A percentile compares a stretch with the other conserved stretches of the same genome.
These are phyloP conservation scores for Dactylellina sp. DNA, from an alignment of 2,329 filamentous ascomycete species.

Conservation along the genomic window DNA sequence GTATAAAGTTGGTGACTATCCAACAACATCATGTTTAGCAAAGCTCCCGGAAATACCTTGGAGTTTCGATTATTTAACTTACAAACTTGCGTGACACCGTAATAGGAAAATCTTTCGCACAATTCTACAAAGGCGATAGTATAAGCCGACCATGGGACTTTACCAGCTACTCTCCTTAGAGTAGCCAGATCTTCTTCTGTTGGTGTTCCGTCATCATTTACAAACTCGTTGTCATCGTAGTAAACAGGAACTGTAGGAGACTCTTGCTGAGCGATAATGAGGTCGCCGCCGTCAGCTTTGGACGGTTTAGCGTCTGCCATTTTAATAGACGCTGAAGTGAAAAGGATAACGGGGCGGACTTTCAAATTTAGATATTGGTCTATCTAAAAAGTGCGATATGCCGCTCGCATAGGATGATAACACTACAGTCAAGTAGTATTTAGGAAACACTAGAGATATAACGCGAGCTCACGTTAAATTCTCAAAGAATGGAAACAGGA, in stretches of 20 bases:
- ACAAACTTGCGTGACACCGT: constrained; percentile 73
- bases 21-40: constrained; percentile 12
- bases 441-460: neutral
- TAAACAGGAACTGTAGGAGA: constrained; percentile 46
- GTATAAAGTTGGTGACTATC: constrained; percentile 72
- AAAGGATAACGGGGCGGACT: neutral
- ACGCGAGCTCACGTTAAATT: constrained; percentile 18
- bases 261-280: constrained; percentile 41
- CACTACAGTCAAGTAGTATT: neutral
- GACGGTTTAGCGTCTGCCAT: constrained; percentile 44
- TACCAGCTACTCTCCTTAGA: constrained; percentile 69
- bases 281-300: constrained; percentile 44
- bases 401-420: neutral
- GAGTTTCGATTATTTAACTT: constrained; percentile 63
- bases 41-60: neutral
- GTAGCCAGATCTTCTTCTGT: constrained; percentile 68
- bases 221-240: constrained; percentile 50
- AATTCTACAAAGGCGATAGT: constrained; percentile 71
- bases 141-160: constrained; percentile 69
- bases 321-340: neutral
- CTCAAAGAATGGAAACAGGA: constrained; percentile 24
- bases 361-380: neutral
- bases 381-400: neutral
- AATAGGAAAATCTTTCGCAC: constrained; percentile 71
- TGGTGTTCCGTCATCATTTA: constrained; percentile 61